Conservation (phyloP, 345 rosid species). For the Hypericum androsaemum region DNA sequence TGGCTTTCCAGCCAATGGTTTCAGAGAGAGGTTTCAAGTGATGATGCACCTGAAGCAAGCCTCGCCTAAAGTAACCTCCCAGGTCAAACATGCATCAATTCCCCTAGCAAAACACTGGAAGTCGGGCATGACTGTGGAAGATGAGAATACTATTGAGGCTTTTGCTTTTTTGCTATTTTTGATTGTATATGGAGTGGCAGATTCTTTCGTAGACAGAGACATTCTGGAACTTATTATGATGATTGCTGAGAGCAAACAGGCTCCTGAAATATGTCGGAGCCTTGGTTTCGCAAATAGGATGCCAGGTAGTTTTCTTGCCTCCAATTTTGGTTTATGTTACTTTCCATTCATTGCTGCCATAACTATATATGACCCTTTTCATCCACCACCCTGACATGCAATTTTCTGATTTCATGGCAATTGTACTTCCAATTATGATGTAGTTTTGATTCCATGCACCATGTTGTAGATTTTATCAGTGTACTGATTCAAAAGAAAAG, state of each 20-base stretch:
- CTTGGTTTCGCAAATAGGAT: conserved; percentile 4
- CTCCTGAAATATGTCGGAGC: conserved; percentile 4
- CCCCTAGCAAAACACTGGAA: background rate
- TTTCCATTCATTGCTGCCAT: background rate
- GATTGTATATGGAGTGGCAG: background rate
- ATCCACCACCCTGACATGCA: no score
- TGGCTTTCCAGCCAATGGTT: background rate
- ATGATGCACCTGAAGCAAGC: background rate
- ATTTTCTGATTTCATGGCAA: no score
- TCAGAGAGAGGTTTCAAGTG: background rate
- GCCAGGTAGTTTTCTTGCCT: background rate
- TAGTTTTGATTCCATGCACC: no score
- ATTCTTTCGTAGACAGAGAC: background rate
- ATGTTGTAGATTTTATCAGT: background rate
- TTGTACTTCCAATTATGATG: no score
- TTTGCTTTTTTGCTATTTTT: conserved; percentile 2
- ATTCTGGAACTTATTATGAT: background rate
- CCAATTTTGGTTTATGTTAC: background rate
- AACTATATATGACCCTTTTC: no score
- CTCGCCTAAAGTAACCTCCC: background rate
- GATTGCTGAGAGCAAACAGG: background rate
- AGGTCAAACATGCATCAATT: background rate
- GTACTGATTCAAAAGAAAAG: background rate
- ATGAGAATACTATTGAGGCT: conserved; percentile 7
- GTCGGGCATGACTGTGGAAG: background rate